A percentile compares a stretch with the other conserved stretches of the same genome.
Conservation (phyloP, 345 rosid species). For the Pseudoturritis turrita region DNA sequence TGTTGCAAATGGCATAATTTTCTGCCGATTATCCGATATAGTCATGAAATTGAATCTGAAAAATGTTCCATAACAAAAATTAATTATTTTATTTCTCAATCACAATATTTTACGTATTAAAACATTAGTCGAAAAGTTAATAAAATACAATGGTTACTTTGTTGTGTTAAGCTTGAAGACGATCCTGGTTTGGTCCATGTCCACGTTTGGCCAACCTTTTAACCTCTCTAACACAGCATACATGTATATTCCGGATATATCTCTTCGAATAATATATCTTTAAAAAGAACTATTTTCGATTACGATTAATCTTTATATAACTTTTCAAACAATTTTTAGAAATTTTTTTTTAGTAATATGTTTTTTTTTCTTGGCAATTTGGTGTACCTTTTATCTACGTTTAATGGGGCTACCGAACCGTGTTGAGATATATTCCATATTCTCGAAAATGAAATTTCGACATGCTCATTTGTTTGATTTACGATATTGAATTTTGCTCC, state of each 20-base stretch:
- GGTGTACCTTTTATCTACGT: conserved; percentile 68
- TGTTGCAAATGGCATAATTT: conserved; percentile 49
- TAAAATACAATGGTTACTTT: conserved; percentile 33
- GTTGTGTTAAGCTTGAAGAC: conserved; percentile 65
- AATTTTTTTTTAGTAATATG: no score
- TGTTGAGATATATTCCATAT: conserved; percentile 40
- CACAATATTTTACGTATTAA: neutral
- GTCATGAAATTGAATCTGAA: conserved; percentile 45
- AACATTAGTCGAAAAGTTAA: neutral
- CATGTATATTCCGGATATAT: conserved; percentile 54
- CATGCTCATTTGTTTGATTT: conserved; percentile 39
- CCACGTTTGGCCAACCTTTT: conserved; percentile 70
- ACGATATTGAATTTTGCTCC: conserved; percentile 40
- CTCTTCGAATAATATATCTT: conserved; percentile 73
- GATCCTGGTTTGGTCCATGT: conserved; percentile 76
- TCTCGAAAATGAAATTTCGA: conserved; percentile 64
- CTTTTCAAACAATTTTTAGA: neutral
- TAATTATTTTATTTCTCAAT: neutral
- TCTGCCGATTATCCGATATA: conserved; percentile 59
- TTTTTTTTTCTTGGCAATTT: neutral
- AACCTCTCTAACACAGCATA: conserved; percentile 64
- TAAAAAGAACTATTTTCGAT: neutral
- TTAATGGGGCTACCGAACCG: conserved; percentile 45
- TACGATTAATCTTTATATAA: neutral
- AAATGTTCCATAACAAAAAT: neutral